Percentiles rank a stretch among this genome's conserved stretches.
Evolutionary conservation across 768 basidiomycete species (phyloP).

Genomic region (Hebeloma cylindrosporum): DNA sequence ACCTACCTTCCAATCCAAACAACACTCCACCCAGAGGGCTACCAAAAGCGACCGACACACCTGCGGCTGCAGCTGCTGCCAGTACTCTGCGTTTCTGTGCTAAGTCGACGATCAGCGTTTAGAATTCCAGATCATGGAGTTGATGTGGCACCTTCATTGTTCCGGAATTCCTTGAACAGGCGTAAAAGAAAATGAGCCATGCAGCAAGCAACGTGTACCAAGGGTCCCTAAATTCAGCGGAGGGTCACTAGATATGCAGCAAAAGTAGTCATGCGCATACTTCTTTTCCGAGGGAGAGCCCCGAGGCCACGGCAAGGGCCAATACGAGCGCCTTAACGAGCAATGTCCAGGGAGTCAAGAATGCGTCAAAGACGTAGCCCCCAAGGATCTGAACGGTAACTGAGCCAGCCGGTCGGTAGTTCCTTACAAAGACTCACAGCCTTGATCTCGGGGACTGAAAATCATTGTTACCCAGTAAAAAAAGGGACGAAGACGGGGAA

Average conservation of each 20-base stretch:
- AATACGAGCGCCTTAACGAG: constrained; percentile 83
- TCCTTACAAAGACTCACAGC: constrained; percentile 47
- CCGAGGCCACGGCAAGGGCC: constrained; percentile 82
- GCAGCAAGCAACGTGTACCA: constrained; percentile 85
- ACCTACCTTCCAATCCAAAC: constrained; percentile 73
- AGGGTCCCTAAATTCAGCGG: constrained; percentile 54
- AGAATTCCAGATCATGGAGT: not conserved
- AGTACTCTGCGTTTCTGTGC: constrained; percentile 81
- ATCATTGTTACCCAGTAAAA: not conserved
- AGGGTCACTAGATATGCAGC: not conserved
- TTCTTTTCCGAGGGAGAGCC: constrained; percentile 84
- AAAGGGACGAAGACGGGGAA: not conserved
- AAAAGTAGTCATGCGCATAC: constrained; percentile 35
- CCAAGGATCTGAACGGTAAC: constrained; percentile 57
- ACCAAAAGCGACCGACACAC: constrained; percentile 87
- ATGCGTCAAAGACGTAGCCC: constrained; percentile 85
- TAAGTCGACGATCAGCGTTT: constrained; percentile 24
- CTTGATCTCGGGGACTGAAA: constrained; percentile 74
- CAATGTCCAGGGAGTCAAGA: constrained; percentile 84
- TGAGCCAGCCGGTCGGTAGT: not conserved
- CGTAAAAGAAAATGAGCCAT: constrained; percentile 70
- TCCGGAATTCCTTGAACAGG: constrained; percentile 67
- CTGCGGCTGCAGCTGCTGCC: constrained; percentile 82
- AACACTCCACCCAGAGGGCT: constrained; percentile 84
- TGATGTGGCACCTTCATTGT: constrained; percentile 64